phyloP scores from a whole-genome alignment of 495 filamentous ascomycete species.

The Neurospora tetrasperma region DNA sequence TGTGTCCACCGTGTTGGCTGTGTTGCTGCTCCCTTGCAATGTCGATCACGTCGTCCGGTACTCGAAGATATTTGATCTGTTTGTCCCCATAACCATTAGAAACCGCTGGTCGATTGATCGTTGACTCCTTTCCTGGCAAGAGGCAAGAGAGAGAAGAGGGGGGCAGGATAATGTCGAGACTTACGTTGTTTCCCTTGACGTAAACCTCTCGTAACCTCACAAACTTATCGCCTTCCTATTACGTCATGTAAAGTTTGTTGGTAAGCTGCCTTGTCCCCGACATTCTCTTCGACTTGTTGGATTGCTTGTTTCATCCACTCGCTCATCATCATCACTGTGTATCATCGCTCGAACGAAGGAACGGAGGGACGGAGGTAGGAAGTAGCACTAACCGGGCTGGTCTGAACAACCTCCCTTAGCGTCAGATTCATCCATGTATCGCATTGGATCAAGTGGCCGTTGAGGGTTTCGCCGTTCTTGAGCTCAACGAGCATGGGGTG shows the following conservation, averaged over 20 bases:
- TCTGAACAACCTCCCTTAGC: constrained; percentile 95
- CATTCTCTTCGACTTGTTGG: not conserved
- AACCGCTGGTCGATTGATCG: not conserved
- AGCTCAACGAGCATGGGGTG: constrained; percentile 99
- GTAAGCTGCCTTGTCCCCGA: constrained; percentile 2
- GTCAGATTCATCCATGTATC: constrained; percentile 99
- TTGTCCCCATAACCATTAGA: not conserved
- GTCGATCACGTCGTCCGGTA: constrained; percentile 92
- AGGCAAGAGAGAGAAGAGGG: not conserved
- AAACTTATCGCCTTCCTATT: constrained; percentile 82
- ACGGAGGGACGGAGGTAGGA: not conserved
- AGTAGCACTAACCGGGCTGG: constrained; percentile 51
- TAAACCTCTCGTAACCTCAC: constrained; percentile 86
- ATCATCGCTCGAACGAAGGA: not conserved
- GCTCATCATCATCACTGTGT: not conserved
- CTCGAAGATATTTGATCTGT: constrained; percentile 96
- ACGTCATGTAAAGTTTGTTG: not conserved
- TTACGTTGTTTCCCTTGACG: constrained; percentile 91
- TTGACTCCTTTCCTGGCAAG: not conserved
- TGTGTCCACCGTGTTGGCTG: constrained; percentile 45
- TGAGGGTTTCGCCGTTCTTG: constrained; percentile 96
- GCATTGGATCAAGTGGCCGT: constrained; percentile 89
- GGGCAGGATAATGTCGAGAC: constrained; percentile 12
- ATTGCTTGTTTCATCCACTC: not conserved
- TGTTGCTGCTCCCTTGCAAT: constrained; percentile 85